Evolutionary conservation across 441 rosid species (phyloP).

Genomic region (Dalechampia spathulata): DNA sequence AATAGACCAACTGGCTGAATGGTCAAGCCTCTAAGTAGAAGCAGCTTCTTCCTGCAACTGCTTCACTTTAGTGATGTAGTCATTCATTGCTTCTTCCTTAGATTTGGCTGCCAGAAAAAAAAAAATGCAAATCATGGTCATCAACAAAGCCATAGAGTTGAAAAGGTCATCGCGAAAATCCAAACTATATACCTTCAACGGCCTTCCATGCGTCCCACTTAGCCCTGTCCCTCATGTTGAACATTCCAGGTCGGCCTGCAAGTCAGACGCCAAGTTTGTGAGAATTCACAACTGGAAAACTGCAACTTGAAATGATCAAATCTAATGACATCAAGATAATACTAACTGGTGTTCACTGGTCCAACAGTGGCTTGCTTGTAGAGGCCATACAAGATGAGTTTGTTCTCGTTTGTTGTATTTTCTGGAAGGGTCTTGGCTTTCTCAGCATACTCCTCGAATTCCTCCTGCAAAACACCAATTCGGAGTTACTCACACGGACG

Average conservation of each 20-base stretch:
- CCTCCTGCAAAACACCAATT: slow-evolving; percentile 45
- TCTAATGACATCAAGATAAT: neutral
- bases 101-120: slow-evolving; percentile 47
- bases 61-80: slow-evolving; percentile 82
- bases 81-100: slow-evolving; percentile 72
- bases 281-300: too few relatives aligned
- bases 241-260: slow-evolving; percentile 82
- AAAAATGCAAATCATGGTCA: too few relatives aligned
- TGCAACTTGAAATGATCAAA: too few relatives aligned
- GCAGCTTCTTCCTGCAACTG: slow-evolving; percentile 44
- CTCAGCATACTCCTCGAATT: slow-evolving; percentile 78
- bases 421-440: slow-evolving; percentile 54
- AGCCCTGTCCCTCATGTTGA: slow-evolving; percentile 62
- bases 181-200: slow-evolving; percentile 51
- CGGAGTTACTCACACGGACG: neutral
- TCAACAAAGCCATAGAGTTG: too few relatives aligned
- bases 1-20: neutral
- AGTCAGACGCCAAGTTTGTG: neutral
- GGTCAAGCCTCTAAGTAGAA: too few relatives aligned
- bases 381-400: slow-evolving; percentile 84
- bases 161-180: too few relatives aligned
- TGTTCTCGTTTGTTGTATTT: slow-evolving; percentile 54
- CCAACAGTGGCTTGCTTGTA: slow-evolving; percentile 85
- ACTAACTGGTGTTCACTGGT: slow-evolving; percentile 66
- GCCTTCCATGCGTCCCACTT: slow-evolving; percentile 99